Percentiles rank a stretch among this genome's conserved stretches.
These are phyloP conservation scores for Trichoderma aggressivum DNA, from an alignment of 2,329 filamentous ascomycete species.

Conservation along the genomic window DNA sequence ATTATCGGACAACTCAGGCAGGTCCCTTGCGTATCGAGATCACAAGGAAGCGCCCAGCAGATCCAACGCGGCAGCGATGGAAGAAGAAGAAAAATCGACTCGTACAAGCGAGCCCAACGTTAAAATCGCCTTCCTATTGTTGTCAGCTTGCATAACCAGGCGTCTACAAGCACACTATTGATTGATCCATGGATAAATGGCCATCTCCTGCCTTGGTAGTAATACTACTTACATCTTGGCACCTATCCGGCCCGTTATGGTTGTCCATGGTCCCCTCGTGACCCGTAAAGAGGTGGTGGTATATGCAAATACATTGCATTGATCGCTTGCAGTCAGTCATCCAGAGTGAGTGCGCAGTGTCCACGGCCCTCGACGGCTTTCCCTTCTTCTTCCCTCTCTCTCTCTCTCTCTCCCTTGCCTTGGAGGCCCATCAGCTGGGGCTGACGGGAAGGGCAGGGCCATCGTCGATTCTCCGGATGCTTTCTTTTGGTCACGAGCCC, in stretches of 20 bases:
- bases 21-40: slow-evolving; percentile 14
- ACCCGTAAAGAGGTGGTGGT: not conserved
- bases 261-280: slow-evolving; percentile 2
- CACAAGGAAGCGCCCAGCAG: not conserved
- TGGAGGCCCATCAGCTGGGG: slow-evolving; percentile 7
- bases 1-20: not conserved
- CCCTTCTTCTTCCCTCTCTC: not conserved
- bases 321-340: not conserved
- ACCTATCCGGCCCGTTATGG: not conserved
- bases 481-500: slow-evolving; percentile 1
- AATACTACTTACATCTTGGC: not conserved
- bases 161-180: slow-evolving; percentile 1
- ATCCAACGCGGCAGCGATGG: slow-evolving; percentile 3
- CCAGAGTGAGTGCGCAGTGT: not conserved
- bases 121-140: not conserved
- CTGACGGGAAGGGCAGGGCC: slow-evolving; percentile 3
- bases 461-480: not conserved
- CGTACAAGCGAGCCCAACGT: not conserved
- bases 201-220: not conserved
- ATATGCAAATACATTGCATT: not conserved
- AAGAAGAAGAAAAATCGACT: not conserved
- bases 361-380: not conserved
- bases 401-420: slow-evolving; percentile 8
- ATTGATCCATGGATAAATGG: not conserved
- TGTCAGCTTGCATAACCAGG: slow-evolving; percentile 2